Percentiles rank a stretch among this genome's conserved stretches.
Evolutionary conservation across 1,284 basidiomycete genomes (phyloP).

Genomic region (Leccinum subspadiceum): DNA sequence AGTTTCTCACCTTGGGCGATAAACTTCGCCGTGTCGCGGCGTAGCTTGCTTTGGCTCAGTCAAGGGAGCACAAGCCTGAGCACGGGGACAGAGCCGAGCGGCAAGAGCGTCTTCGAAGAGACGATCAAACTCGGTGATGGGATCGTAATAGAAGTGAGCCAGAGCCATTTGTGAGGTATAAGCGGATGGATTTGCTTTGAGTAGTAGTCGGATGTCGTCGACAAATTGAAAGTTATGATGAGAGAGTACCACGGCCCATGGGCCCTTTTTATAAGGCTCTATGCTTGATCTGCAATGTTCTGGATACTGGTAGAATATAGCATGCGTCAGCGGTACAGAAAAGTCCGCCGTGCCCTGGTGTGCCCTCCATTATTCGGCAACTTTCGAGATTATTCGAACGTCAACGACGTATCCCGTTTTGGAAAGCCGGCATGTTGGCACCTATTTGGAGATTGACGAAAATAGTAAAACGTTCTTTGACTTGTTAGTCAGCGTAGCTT

Average conservation of each 20-base stretch:
- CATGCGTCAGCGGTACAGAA: neutral
- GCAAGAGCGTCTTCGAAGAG: neutral
- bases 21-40: neutral
- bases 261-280: constrained; percentile 13
- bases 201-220: neutral
- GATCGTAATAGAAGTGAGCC: constrained; percentile 2
- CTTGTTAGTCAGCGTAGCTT: neutral
- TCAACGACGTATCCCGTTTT: constrained; percentile 6
- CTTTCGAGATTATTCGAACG: constrained; percentile 12
- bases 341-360: neutral
- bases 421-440: neutral
- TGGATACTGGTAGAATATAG: neutral
- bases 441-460: constrained; percentile 2
- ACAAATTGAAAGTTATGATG: neutral
- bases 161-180: constrained; percentile 8
- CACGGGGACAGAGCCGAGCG: neutral
- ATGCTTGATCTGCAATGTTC: constrained; percentile 7
- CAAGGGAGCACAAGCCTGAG: neutral
- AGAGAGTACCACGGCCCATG: neutral
- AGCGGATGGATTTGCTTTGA: neutral
- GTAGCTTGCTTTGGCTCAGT: neutral
- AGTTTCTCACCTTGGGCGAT: neutral
- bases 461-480: neutral
- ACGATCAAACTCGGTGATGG: neutral
- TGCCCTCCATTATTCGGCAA: constrained; percentile 1